phyloP scores from a whole-genome alignment of 1,284 basidiomycete species.

The Rhodotorula sp. region DNA sequence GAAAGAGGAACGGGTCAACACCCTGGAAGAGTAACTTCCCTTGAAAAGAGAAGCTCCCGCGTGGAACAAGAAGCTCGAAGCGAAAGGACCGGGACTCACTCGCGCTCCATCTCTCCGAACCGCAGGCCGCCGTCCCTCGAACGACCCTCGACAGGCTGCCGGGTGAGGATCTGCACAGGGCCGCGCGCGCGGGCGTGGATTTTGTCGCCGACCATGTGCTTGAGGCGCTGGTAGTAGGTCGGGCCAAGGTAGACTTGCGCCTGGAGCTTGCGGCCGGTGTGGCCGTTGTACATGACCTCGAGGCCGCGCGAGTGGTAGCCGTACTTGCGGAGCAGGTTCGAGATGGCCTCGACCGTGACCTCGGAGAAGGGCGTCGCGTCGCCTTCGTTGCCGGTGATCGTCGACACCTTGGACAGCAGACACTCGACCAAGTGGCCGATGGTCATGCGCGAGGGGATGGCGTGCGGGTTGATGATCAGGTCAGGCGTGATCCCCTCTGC shows the following conservation, averaged over 20 bases:
- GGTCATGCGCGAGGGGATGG: constrained; percentile 99
- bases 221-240: constrained; percentile 98
- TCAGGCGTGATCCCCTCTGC: constrained; percentile 94
- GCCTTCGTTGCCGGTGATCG: constrained; percentile 91
- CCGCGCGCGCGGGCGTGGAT: constrained; percentile 97
- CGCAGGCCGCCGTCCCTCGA: constrained; percentile 97
- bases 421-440: constrained; percentile 99
- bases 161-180: constrained; percentile 94
- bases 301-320: constrained; percentile 93
- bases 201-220: constrained; percentile 99
- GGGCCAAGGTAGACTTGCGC: constrained; percentile 98
- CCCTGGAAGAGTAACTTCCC: not conserved
- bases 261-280: constrained; percentile 93
- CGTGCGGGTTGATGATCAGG: constrained; percentile 98
- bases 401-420: constrained; percentile 92
- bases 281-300: constrained; percentile 96
- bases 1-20: constrained; percentile 46
- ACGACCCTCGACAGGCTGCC: constrained; percentile 99
- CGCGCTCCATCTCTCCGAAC: constrained; percentile 97
- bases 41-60: not conserved
- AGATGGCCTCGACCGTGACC: constrained; percentile 93
- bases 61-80: not conserved
- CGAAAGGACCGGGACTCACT: constrained; percentile 42
- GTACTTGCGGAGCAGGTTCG: constrained; percentile 70
- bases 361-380: constrained; percentile 99